Conservation (phyloP, 495 filamentous ascomycete genomes). For the Podospora bellae-mahoneyi region DNA sequence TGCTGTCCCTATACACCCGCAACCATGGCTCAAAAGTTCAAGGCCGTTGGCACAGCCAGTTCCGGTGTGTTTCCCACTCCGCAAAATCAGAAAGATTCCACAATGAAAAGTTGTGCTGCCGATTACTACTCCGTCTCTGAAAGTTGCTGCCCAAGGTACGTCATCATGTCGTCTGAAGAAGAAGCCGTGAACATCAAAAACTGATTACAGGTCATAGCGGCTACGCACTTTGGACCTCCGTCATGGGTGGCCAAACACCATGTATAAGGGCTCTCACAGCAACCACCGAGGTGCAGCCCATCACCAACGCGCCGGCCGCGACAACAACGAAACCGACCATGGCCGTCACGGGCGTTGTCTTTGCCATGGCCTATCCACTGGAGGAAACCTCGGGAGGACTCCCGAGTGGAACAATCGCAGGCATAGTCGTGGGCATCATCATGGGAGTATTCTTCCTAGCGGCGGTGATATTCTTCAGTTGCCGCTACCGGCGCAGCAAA, state of each 20-base stretch:
- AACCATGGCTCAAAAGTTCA: background rate
- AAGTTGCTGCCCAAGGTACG: conserved; percentile 29
- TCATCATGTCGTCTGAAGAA: background rate
- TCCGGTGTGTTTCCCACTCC: conserved; percentile 11
- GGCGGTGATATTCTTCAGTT: conserved; percentile 11
- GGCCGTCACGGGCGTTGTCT: conserved; percentile 16
- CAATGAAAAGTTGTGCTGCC: conserved; percentile 17
- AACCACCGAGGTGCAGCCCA: conserved; percentile 8
- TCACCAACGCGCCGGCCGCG: background rate
- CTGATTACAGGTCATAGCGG: conserved; percentile 11
- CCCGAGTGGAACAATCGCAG: conserved; percentile 21
- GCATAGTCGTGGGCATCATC: conserved; percentile 15
- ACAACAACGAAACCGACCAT: conserved; percentile 17
- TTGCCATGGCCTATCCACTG: conserved; percentile 19
- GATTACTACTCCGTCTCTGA: conserved; percentile 25
- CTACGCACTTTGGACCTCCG: conserved; percentile 24
- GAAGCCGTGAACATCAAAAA: background rate
- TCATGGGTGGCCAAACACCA: conserved; percentile 24
- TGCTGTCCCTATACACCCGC: conserved; percentile 27
- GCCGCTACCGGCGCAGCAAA: conserved; percentile 8
- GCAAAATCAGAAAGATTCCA: conserved; percentile 10
- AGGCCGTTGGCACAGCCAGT: background rate
- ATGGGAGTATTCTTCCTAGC: conserved; percentile 9
- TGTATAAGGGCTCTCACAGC: conserved; percentile 18
- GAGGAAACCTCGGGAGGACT: background rate